Conservation (phyloP, 169 alveolate species). For the Plasmodium ovale region DNA sequence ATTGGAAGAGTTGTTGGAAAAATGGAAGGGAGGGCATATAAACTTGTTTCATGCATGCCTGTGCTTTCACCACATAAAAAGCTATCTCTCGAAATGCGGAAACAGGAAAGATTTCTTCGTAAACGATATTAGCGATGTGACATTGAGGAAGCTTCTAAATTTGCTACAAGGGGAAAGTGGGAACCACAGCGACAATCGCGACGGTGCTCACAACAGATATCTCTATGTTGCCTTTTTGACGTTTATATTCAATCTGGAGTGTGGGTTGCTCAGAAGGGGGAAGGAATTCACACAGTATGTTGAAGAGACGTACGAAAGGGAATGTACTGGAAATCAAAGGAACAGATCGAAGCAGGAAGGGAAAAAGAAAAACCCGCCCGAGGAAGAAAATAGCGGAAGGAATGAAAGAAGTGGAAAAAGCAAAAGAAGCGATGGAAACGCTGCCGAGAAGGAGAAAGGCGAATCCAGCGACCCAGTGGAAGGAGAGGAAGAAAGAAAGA, state of each 20-base stretch:
- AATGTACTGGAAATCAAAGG: not conserved
- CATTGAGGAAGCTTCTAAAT: not conserved
- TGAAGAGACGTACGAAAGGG: conserved; percentile 7
- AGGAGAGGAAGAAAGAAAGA: not conserved
- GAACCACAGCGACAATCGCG: not conserved
- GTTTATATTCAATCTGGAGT: conserved; percentile 45
- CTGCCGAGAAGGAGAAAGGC: not conserved
- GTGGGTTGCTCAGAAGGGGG: not conserved
- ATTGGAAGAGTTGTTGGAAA: conserved; percentile 27
- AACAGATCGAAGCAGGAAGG: not conserved
- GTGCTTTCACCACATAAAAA: conserved; percentile 25
- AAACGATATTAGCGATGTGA: conserved; percentile 6
- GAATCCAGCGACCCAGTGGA: not conserved
- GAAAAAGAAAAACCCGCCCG: not conserved
- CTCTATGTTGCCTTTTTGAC: conserved; percentile 29
- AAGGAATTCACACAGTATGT: not conserved
- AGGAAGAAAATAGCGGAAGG: not conserved
- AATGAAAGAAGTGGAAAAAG: not conserved
- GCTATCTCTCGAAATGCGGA: not conserved
- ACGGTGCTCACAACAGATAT: not conserved
- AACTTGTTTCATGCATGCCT: conserved; percentile 20
- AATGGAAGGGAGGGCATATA: conserved; percentile 46
- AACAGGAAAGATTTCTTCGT: conserved; percentile 20
- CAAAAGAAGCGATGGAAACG: conserved; percentile 3
- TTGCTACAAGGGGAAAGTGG: conserved; percentile 5